phyloP scores from a whole-genome alignment of 2,329 filamentous ascomycete species.

The Thielaviopsis ethacetica region DNA sequence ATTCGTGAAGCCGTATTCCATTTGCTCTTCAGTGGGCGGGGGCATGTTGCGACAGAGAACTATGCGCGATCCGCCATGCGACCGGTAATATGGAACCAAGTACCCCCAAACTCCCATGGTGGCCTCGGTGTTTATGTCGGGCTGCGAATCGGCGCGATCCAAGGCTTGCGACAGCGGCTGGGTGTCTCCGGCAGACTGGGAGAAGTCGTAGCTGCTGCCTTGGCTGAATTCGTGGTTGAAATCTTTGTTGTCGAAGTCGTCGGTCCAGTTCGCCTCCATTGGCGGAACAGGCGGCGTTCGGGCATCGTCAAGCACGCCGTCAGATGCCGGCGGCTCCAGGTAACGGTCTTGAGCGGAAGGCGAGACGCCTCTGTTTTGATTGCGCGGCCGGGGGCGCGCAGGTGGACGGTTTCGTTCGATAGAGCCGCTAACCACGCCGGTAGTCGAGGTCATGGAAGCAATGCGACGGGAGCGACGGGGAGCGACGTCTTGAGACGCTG shows the following conservation, averaged over 20 bases:
- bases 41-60: conserved; percentile 62
- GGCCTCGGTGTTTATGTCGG: conserved; percentile 66
- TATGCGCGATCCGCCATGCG: conserved; percentile 46
- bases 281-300: background rate
- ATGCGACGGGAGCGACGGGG: conserved; percentile 8
- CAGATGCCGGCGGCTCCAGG: background rate
- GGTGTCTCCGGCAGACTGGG: conserved; percentile 2
- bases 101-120: conserved; percentile 92
- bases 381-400: background rate
- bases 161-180: conserved; percentile 6
- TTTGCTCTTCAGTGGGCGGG: conserved; percentile 30
- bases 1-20: conserved; percentile 21
- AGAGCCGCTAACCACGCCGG: background rate
- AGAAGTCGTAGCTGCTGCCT: background rate
- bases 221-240: conserved; percentile 3
- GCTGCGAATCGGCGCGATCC: conserved; percentile 24
- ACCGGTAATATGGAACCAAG: conserved; percentile 62
- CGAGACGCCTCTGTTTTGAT: background rate
- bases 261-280: background rate
- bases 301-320: background rate
- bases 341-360: background rate
- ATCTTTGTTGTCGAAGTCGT: conserved; percentile 3
- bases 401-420: background rate
- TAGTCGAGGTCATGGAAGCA: background rate
- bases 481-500: background rate